Base-by-base conservation (phyloP, 2,329 filamentous ascomycete species). In the Beauveria asiatica region DNA sequence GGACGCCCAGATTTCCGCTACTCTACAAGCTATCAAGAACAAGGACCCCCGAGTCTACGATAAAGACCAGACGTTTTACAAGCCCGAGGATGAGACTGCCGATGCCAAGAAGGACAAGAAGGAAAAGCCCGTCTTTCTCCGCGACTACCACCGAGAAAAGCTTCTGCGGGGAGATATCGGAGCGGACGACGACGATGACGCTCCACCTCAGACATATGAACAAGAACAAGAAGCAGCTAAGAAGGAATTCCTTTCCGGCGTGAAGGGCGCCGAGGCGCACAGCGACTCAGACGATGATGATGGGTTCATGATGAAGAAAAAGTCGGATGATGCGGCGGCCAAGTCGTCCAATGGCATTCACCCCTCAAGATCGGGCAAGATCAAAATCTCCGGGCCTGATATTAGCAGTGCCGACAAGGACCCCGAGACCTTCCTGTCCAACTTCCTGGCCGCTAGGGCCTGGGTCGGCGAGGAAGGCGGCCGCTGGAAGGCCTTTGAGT, bases 21-120 rank as follows among this genome's bases (percentile, higher is more conserved):
- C 92, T 0, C 80, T 99, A 23, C 81, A 90, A 64, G 94, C 94
- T 46, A 92, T 99, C 69, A 86, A 87, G 67, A 88, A 83, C 68
- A 97, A 96, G 72, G 94, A 99, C 68, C 94, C 94, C 30, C 82
- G 89, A 57, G 86, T 99, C 55, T 97, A 97, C 78, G 89, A 97
- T 73, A 82, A 85, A 63, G 81, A 86, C 39, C 81, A 81, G 64
- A 91, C 82, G 19, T 97, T 97, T 76, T 97, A 92, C 75, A 77
- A 79, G 45, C 78, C 86, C 13, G 83, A 88, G 5, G 81, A 83
- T 25, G 80, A 82, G 3, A 71, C 72, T 41, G 67, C 69, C 13
- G 68, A 69, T 5, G 64, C 69, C 0, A 60, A 66, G 4, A 74
- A 77, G 62, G 74, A 78, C 46, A 86, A 87, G 73, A 87, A 88